These are phyloP conservation scores for Trichoderma sp. DNA, from an alignment of 2,329 filamentous ascomycete species.

Conservation along the genomic window DNA sequence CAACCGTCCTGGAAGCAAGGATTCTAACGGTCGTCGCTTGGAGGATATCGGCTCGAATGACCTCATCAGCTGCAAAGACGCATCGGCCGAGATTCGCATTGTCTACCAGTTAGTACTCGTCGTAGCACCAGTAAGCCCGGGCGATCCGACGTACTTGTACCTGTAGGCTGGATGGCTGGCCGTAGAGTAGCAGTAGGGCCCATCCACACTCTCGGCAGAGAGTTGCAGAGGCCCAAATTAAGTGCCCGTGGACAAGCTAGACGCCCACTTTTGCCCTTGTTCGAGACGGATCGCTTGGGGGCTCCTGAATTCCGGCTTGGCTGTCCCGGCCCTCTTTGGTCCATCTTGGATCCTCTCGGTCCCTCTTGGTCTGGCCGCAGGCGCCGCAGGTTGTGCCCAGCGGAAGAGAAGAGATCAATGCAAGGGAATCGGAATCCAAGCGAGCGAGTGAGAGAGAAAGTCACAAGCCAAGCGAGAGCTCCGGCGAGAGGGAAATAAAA, in stretches of 20 bases:
- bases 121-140: not conserved
- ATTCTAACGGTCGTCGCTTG: not conserved
- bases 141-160: not conserved
- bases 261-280: slow-evolving; percentile 18
- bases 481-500: not conserved
- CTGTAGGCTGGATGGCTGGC: not conserved
- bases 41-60: not conserved
- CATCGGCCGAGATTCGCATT: slow-evolving; percentile 3
- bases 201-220: not conserved
- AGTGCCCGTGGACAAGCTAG: not conserved
- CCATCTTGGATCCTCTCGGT: too few species aligned
- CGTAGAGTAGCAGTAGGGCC: not conserved
- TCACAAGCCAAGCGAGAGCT: not conserved
- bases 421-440: not conserved
- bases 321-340: not conserved
- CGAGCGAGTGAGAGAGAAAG: not conserved
- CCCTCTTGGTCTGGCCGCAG: slow-evolving; percentile 7
- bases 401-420: not conserved
- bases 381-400: slow-evolving; percentile 9
- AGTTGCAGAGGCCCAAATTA: not conserved
- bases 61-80: not conserved
- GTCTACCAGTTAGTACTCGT: not conserved
- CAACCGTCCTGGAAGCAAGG: not conserved
- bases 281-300: slow-evolving; percentile 9
- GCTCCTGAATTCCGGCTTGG: slow-evolving; percentile 12